Conservation (phyloP, 495 filamentous ascomycete species). For the Cercophora scortea region DNA sequence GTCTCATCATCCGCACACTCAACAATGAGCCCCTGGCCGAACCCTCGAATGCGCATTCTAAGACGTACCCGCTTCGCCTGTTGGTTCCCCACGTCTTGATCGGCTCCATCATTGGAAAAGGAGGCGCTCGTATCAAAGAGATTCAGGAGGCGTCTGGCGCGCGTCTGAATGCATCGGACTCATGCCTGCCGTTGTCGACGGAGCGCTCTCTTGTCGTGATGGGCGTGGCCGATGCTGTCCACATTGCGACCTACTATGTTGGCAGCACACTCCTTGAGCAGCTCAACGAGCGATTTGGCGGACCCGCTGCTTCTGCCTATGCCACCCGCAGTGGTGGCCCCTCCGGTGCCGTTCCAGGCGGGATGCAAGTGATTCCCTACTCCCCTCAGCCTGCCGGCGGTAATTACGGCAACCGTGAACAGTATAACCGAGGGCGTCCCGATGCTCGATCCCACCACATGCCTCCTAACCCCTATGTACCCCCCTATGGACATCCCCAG, state of each 20-base stretch:
- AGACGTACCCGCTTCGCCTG: slow-evolving; percentile 93
- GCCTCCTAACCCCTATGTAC: slow-evolving; percentile 36
- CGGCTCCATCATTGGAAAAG: slow-evolving; percentile 97
- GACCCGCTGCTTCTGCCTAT: slow-evolving; percentile 92
- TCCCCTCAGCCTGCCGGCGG: slow-evolving; percentile 86
- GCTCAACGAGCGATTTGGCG: slow-evolving; percentile 90
- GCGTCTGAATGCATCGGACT: slow-evolving; percentile 91
- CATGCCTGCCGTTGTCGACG: slow-evolving; percentile 84
- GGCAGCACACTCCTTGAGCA: slow-evolving; percentile 94
- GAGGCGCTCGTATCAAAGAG: slow-evolving; percentile 89
- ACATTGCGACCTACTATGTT: slow-evolving; percentile 98
- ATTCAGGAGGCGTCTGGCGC: slow-evolving; percentile 97
- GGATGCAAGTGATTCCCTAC: slow-evolving; percentile 96
- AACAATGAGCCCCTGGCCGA: slow-evolving; percentile 90
- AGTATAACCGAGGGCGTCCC: slow-evolving; percentile 57
- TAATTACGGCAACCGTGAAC: slow-evolving; percentile 85
- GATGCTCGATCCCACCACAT: slow-evolving; percentile 56
- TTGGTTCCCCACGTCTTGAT: slow-evolving; percentile 96
- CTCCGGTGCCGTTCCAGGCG: slow-evolving; percentile 85
- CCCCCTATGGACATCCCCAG: slow-evolving; percentile 57
- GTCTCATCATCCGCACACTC: slow-evolving; percentile 92
- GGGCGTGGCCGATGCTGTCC: slow-evolving; percentile 87
- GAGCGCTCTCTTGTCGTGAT: slow-evolving; percentile 95
- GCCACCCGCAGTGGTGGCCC: slow-evolving; percentile 91
- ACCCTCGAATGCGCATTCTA: slow-evolving; percentile 83